Base-by-base conservation (phyloP, 2,329 filamentous ascomycete genomes). In the Beauveria varroae region DNA sequence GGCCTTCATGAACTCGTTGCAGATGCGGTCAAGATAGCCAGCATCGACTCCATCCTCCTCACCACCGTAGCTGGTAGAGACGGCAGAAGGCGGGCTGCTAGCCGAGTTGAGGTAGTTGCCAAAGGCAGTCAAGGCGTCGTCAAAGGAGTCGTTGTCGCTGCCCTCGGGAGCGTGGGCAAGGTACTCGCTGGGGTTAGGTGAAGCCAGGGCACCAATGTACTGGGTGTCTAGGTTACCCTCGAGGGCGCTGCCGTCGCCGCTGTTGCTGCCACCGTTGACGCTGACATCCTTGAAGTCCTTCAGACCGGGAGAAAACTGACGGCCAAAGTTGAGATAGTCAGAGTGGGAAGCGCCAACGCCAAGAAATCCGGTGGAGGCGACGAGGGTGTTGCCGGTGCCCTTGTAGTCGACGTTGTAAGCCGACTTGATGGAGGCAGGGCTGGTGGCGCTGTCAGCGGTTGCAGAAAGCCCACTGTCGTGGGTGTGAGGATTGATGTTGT, bases 1-100 rank as follows among this genome's bases (percentile, higher is more conserved):
- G 3, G 83, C 76, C 72, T 84, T 84, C 76, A 83, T 77, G 68
- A 80, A 84, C 72, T 84, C 81, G 63, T 74, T 71, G 68, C 81
- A 84, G 68, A 84, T 81, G 3, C 81, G 74, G 49, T 73, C 67
- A 12, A 65, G 43, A 62, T 66, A 65, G 34, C 41, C 41, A 14
- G 22, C 24, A 7, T 52, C 43, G 28, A 64, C 69, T 56, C 78
- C 76, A 14, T 73, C 76, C 70, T 85, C 81, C 65, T 80, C 79
- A 65, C 79, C 79, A 18, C 74, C 76, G 68, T 85, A 60, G 20
- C 78, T 81, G 30, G 80, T 81, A 26, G 75, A 79, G 62, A 84
- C 79, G 62, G 83, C 79, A 3, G 63, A 59, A 3, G 63, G 63
- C 12, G 63, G 63, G 50, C 47, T 62, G 50, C 60, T 60, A 37